These are phyloP conservation scores for Trametes cubensis DNA, from an alignment of 768 basidiomycete species.

Conservation along the genomic window DNA sequence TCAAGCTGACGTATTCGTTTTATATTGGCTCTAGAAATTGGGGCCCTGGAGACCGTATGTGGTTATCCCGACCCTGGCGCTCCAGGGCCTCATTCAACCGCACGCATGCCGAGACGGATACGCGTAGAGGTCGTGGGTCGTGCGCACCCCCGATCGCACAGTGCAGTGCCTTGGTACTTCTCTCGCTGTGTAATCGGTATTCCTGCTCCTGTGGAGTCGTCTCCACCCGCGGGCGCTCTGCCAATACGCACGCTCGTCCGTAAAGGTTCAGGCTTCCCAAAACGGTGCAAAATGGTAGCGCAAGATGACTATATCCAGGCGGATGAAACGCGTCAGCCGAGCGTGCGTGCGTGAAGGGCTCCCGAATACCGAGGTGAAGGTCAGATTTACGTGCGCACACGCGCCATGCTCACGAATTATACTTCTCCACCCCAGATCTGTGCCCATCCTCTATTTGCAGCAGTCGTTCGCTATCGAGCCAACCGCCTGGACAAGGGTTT, in stretches of 20 bases:
- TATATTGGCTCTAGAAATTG: not conserved
- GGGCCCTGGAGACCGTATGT: constrained; percentile 6
- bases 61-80: constrained; percentile 12
- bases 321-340: not conserved
- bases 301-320: not conserved
- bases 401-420: not conserved
- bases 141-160: constrained; percentile 15
- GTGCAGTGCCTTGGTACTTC: not conserved
- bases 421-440: constrained; percentile 5
- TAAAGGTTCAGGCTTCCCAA: constrained; percentile 5
- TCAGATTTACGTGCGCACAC: constrained; percentile 9
- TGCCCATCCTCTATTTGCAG: not conserved
- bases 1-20: constrained; percentile 17
- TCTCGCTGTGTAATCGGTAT: constrained; percentile 1
- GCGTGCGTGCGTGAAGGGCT: not conserved
- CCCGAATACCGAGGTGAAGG: constrained; percentile 1
- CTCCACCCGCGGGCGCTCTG: constrained; percentile 11
- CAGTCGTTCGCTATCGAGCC: not conserved
- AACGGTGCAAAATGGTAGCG: not conserved
- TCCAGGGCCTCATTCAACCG: not conserved
- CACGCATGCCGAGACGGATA: constrained; percentile 7
- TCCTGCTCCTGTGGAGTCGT: constrained; percentile 7
- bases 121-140: constrained; percentile 1
- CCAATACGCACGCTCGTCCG: not conserved
- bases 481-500: not conserved